phyloP scores from a whole-genome alignment of 2,329 filamentous ascomycete species.

The Thermoascus crustaceus region DNA sequence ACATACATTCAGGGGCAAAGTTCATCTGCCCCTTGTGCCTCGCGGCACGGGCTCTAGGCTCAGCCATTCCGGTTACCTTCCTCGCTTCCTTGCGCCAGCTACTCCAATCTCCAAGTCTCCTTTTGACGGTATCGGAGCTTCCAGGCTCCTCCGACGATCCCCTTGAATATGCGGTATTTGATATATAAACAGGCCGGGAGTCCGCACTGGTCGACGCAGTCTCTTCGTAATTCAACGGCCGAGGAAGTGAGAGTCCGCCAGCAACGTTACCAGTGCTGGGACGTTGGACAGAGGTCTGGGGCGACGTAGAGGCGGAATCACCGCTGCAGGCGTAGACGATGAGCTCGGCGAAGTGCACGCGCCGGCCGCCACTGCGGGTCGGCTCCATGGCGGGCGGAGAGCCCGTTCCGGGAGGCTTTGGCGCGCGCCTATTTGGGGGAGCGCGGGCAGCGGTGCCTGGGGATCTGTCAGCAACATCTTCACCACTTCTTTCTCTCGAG shows the following conservation, averaged over 20 bases:
- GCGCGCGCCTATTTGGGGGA: conserved; percentile 1
- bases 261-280: conserved; percentile 13
- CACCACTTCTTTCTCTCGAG: background rate
- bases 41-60: conserved; percentile 67
- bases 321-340: conserved; percentile 3
- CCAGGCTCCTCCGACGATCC: background rate
- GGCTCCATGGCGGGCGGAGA: background rate
- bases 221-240: conserved; percentile 16
- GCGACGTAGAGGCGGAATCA: conserved; percentile 1
- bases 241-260: conserved; percentile 12
- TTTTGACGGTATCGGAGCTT: background rate
- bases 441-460: too few species aligned
- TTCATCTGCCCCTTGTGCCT: conserved; percentile 79
- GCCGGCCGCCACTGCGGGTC: conserved; percentile 9
- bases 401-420: background rate
- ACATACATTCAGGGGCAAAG: conserved; percentile 63
- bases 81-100: conserved; percentile 6
- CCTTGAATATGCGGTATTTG: background rate
- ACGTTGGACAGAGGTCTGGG: conserved; percentile 4
- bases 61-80: conserved; percentile 45
- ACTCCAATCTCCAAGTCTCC: conserved; percentile 1
- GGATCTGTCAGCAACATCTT: too few species aligned
- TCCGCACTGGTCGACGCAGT: conserved; percentile 16
- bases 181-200: conserved; percentile 16
- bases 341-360: conserved; percentile 11